A percentile compares a stretch with the other conserved stretches of the same genome.
Conservation (phyloP, 257 asterid genomes). For the Schizonepeta tenuifolia region DNA sequence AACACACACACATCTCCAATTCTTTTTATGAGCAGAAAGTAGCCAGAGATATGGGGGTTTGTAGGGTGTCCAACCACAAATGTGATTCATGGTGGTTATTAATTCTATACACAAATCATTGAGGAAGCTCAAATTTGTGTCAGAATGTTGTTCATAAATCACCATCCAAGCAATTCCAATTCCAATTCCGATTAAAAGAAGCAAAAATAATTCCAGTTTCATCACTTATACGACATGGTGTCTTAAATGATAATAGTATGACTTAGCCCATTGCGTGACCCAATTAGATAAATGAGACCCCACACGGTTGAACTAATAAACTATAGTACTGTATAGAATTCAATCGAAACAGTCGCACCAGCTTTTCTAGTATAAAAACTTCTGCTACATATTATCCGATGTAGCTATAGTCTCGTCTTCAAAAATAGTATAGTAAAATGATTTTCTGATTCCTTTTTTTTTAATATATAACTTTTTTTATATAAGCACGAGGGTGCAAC, state of each 20-base stretch:
- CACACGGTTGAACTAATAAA: background rate
- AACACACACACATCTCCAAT: conserved; percentile 20
- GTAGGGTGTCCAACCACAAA: conserved; percentile 38
- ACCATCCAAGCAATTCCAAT: conserved; percentile 40
- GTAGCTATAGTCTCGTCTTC: too few species aligned
- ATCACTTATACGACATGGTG: background rate
- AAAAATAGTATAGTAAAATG: too few species aligned
- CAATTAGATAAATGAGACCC: background rate
- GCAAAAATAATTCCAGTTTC: conserved; percentile 16
- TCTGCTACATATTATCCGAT: too few species aligned
- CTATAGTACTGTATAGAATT: too few species aligned
- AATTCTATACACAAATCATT: conserved; percentile 23
- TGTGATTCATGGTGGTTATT: conserved; percentile 34
- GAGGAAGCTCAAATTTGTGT: conserved; percentile 39
- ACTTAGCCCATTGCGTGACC: background rate
- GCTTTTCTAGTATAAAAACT: too few species aligned
- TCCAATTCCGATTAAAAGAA: too few species aligned
- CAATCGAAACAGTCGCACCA: too few species aligned
- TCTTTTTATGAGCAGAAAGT: conserved; percentile 9
- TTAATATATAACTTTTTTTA: too few species aligned
- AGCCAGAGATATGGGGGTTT: background rate
- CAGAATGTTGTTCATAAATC: conserved; percentile 43
- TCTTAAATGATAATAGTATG: background rate
- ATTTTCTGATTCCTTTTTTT: too few species aligned
- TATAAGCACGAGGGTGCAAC: too few species aligned